A percentile compares a stretch with the other conserved stretches of the same genome.
These are phyloP conservation scores for Peribolospora baueri DNA, from an alignment of 768 basidiomycete genomes.

Conservation along the genomic window DNA sequence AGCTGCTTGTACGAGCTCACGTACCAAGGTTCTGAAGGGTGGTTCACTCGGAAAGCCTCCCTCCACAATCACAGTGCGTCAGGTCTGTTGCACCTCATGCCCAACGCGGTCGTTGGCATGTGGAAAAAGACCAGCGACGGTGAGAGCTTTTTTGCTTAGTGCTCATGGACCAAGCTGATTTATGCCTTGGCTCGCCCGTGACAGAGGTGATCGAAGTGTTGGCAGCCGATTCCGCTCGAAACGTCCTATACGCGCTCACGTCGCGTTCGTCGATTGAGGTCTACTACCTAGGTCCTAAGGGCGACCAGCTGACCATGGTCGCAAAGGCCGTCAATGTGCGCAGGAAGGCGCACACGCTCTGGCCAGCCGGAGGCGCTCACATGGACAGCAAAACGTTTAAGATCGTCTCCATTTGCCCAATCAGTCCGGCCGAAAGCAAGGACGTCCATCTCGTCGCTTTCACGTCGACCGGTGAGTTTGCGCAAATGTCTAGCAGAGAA, in stretches of 20 bases:
- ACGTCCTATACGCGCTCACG: conserved; percentile 17
- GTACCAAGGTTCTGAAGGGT: conserved; percentile 70
- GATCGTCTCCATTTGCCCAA: conserved; percentile 42
- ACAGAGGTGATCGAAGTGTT: conserved; percentile 16
- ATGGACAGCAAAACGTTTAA: conserved; percentile 44
- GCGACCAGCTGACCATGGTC: conserved; percentile 4
- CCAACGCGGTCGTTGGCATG: no score
- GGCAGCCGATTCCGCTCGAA: conserved; percentile 15
- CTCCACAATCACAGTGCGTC: conserved; percentile 37
- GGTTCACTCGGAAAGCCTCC: conserved; percentile 69
- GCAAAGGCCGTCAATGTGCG: conserved; percentile 7
- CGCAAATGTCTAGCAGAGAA: not conserved
- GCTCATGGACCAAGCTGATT: conserved; percentile 37
- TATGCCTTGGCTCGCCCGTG: conserved; percentile 4
- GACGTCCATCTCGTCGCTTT: conserved; percentile 47
- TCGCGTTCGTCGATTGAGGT: conserved; percentile 17
- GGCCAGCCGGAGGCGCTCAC: conserved; percentile 17
- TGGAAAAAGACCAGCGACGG: not conserved
- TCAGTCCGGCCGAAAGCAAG: conserved; percentile 42
- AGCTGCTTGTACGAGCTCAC: conserved; percentile 76
- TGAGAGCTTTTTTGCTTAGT: not conserved
- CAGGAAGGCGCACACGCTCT: conserved; percentile 44
- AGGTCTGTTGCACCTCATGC: no score
- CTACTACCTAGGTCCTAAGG: not conserved
- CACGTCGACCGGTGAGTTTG: conserved; percentile 32